Base-by-base conservation (phyloP, 441 rosid genomes). In the Theobroma grandiflorum region DNA sequence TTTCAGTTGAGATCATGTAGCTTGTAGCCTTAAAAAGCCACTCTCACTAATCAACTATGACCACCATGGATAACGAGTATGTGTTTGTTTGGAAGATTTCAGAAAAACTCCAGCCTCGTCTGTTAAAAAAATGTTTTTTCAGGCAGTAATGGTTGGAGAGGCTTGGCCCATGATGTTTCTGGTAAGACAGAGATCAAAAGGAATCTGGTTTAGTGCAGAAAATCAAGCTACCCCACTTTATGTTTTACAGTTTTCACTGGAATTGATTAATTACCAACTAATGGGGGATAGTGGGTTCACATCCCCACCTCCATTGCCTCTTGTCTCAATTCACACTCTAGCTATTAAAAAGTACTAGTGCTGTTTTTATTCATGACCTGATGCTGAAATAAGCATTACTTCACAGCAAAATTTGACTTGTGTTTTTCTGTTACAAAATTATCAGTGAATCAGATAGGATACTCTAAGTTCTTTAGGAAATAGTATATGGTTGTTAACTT, bases 341-440 rank as follows among this genome's bases (percentile, higher is more conserved):
- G 49, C 10, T 45, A 45, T 45, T 45, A 45, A 45, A 62, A 64
- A 37, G 35, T 4, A 20, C 22, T 1, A 10, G 5, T 20, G 7
- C 12, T 8, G 7, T 59, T 47, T 35, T 55, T 26, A 73, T 57
- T 62, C 57, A 31, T 81, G 78, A 72, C 74, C 58, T 77, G 74
- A 78, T 81, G 64, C 66, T 81, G 80, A 78, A 71, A 80, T 82
- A 79, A 84, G 87, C 87, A 80, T 76, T 61, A 76, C 69, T 64
- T 86, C 85, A 78, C 65, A 22, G 50, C 61, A 38, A 0, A 3
- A 22, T 20, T 63, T n/a, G 45, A 80, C 52, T 31, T 40, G 15
- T 64, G 63, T 66, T 68, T 63, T 14, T 6, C 4, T 3, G 31
- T 26, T 14, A 18, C 61, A 40, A 42, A 31, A 65, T 65, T 31